Evolutionary conservation across 768 basidiomycete genomes (phyloP).

Genomic region (Tricholoma furcatifolium): DNA sequence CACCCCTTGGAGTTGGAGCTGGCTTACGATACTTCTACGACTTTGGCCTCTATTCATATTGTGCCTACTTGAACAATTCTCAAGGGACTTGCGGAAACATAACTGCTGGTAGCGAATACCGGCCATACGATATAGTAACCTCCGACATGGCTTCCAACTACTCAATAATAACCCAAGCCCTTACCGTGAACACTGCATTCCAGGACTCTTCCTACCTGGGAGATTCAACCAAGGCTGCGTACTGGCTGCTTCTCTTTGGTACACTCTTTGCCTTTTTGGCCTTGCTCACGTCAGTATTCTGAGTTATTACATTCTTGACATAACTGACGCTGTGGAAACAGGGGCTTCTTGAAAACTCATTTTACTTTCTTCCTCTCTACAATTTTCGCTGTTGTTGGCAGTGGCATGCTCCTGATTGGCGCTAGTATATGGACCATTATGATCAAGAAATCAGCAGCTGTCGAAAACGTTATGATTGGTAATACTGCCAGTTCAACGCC

Average conservation of each 20-base stretch:
- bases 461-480: constrained; percentile 53
- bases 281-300: constrained; percentile 57
- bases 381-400: constrained; percentile 56
- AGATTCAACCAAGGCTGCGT: constrained; percentile 63
- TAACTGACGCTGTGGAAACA: constrained; percentile 26
- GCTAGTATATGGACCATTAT: constrained; percentile 78
- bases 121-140: constrained; percentile 62
- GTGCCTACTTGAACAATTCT: constrained; percentile 62
- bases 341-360: constrained; percentile 66
- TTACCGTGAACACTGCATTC: constrained; percentile 56
- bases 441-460: constrained; percentile 56
- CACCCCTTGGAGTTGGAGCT: constrained; percentile 50
- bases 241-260: constrained; percentile 73
- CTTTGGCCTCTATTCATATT: constrained; percentile 82
- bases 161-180: constrained; percentile 47
- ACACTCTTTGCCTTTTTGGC: constrained; percentile 67
- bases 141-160: constrained; percentile 71
- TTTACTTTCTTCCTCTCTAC: constrained; percentile 69
- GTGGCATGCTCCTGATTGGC: constrained; percentile 63
- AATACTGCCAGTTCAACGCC: constrained; percentile 32
- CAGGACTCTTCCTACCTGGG: constrained; percentile 62
- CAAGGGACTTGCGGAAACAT: constrained; percentile 65
- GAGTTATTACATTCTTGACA: constrained; percentile 3
- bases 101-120: constrained; percentile 56
- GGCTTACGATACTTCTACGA: constrained; percentile 73